Base-by-base conservation (phyloP, 495 filamentous ascomycete genomes). In the Penicillium salamii region DNA sequence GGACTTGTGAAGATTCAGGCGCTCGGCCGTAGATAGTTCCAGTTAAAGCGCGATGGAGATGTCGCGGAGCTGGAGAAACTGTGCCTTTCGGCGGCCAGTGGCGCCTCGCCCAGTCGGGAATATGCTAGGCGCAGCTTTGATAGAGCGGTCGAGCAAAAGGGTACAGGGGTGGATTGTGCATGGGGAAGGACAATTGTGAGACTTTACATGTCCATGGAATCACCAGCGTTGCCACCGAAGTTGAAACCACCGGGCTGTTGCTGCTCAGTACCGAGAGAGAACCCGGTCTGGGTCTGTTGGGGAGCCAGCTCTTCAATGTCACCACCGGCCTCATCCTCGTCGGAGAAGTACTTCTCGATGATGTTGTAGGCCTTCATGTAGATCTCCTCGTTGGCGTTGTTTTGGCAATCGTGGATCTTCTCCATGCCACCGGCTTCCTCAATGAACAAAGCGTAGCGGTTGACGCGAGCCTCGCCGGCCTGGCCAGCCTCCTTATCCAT, bases 341-440 rank as follows among this genome's bases (percentile, higher is more conserved):
- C 95, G 1, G 91, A 96, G 81, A 99, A 99, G 79, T 99, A 97
- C 77, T 96, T 97, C 81, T 97, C 95, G 61, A 99, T 99, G 73
- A 99, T 97, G 78, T 93, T 97, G 78, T 96, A 99, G 0, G 95
- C 95, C 83, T 99, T 99, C 93, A 99, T 97, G 80, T 99, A 99
- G 59, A 99, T 99, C 75, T 99, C 95, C 74, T 97, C 95, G 74
- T 99, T 99, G 74, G 95, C 92, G 59, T 99, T 99, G 73, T 92
- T 96, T 78, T 99, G 95, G 82, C 93, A 96, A 58, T 97, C 91
- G 70, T 99, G 95, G 62, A 99, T 97, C 85, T 97, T 97, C 77
- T 97, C 91, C 95, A 99, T 99, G 55, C 95, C 95, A 55, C 89
- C 90, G 49, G 91, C 93, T 67, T 99, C 95, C 75, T 99, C 95